Conservation (phyloP, 2,329 filamentous ascomycete species). For the Cercospora janseana region DNA sequence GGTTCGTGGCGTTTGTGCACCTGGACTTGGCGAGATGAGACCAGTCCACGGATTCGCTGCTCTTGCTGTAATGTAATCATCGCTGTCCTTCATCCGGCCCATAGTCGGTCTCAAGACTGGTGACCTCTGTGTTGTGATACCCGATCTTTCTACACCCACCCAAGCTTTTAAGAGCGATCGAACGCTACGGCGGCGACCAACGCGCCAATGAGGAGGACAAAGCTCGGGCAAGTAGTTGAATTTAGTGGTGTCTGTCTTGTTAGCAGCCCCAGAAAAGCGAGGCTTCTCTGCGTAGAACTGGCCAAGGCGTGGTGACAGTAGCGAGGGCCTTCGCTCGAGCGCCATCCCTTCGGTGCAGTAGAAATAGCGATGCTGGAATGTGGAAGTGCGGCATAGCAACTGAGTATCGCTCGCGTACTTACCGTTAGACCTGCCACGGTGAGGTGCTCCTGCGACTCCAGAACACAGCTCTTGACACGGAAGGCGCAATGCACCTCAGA, state of each 20-base stretch:
- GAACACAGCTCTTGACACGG: too few relatives aligned
- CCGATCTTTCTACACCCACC: slow-evolving; percentile 19
- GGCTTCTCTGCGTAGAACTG: slow-evolving; percentile 7
- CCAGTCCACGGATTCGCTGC: slow-evolving; percentile 38
- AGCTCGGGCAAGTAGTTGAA: slow-evolving; percentile 17
- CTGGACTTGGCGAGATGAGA: slow-evolving; percentile 36
- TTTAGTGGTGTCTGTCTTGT: slow-evolving; percentile 6
- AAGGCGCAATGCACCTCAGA: too few relatives aligned
- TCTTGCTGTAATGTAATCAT: slow-evolving; percentile 39
- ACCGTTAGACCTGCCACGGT: neutral
- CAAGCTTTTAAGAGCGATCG: slow-evolving; percentile 21
- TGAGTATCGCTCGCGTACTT: neutral
- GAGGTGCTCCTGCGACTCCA: neutral
- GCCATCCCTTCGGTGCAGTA: slow-evolving; percentile 10
- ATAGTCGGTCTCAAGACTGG: slow-evolving; percentile 14
- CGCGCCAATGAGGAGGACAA: slow-evolving; percentile 25
- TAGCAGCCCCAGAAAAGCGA: neutral
- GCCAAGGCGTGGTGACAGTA: slow-evolving; percentile 19
- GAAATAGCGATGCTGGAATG: slow-evolving; percentile 18
- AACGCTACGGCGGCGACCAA: slow-evolving; percentile 15
- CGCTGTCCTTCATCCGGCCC: slow-evolving; percentile 38
- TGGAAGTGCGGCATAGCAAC: slow-evolving; percentile 19
- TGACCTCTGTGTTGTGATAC: neutral
- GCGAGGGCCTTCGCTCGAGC: slow-evolving; percentile 7
- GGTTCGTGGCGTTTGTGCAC: slow-evolving; percentile 30